Evolutionary conservation across 495 filamentous ascomycete genomes (phyloP), one percentile per base, ranked within the genome.

Genomic region (Annulohypoxylon nitens): DNA sequence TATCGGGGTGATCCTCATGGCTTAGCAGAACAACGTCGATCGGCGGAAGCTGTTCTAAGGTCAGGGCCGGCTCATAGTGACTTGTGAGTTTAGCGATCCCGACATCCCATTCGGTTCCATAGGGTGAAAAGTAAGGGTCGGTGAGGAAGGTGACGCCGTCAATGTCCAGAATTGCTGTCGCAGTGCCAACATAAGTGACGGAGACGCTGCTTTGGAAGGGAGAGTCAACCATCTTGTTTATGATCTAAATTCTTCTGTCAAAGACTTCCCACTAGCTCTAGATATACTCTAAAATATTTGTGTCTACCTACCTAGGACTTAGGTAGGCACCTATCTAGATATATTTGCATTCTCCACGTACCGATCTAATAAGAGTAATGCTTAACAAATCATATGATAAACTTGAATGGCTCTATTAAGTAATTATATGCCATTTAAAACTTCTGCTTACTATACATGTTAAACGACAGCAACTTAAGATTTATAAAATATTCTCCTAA

Each of bases 1-100:
- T 89, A 64, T 88, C 86, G 0, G 80, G 79, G 63, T 89, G 86
- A 71, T 88, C 86, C 76, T 88, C 87, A 64, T 89, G 86, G 74
- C 83, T 85, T 12, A 89, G 80, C 5, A 89, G 78, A 2, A 89
- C 75, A 11, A 82, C 84, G 34, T 87, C 86, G 67, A 88, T 86
- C 6, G 75, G 75, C 1, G 87, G 86, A 0, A 88, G 78, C 3
- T 84, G 36, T 0, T 78, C 65, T 0, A 86, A 75, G 0, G 67
- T 30, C 0, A 87, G 64, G 6, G 82, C 83, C 0, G 85, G 83
- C 18, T 55, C 63, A 23, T 82, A 75, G 11, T 76, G 66, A 10
- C 70, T 75, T 9, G 79, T 83, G 20, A 87, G 78, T 0, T 74
- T 43, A 11, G 66, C 37, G 5, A 71, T 58, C 23, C 78, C 80